Base-by-base conservation (phyloP, 2,329 filamentous ascomycete genomes). In the Ilyonectria destructans region DNA sequence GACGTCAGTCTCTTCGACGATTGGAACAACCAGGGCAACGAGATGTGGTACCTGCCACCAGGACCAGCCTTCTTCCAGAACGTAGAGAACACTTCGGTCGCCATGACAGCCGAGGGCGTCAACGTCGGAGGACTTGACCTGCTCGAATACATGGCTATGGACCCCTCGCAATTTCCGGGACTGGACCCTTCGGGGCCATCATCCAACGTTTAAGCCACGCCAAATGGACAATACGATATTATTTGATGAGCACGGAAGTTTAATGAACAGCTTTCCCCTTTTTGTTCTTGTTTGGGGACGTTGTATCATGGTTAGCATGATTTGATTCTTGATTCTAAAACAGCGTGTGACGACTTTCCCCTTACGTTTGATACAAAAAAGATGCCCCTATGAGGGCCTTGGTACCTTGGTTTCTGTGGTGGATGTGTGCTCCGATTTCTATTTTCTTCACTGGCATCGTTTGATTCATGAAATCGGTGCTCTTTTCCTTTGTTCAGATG, bases 61-160 rank as follows among this genome's bases (percentile, higher is more conserved):
- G 90, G 90, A 0, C 84, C 89, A 2, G 89, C 89, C 5, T 89
- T 92, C 65, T 91, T 90, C 79, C 89, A 91, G 74, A 91, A 90
- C 75, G 85, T 91, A 74, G 88, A 87, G 67, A 89, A 89, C 69
- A 85, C 85, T 37, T 85, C 85, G 7, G 89, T 91, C 10, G 89
- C 89, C 49, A 91, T 91, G 88, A 91, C 89, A 3, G 88, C 90
- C 9, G 90, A 92, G 71, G 90, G 90, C 31, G 87, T 92, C 57
- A 91, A 91, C 72, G 88, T 92, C 2, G 90, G 89, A 10, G 90
- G 90, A 0, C 83, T 92, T 35, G 90, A 92, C 75, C 76, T 92
- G 72, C 84, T 92, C 15, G 90, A 92, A 75, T 91, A 90, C 70
- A 91, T 92, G 89, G 87, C 88, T 8, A 89, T 91, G 86, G 89